Base-by-base conservation (phyloP, 805 yeast genomes). In the Huiozyma sinensis region DNA sequence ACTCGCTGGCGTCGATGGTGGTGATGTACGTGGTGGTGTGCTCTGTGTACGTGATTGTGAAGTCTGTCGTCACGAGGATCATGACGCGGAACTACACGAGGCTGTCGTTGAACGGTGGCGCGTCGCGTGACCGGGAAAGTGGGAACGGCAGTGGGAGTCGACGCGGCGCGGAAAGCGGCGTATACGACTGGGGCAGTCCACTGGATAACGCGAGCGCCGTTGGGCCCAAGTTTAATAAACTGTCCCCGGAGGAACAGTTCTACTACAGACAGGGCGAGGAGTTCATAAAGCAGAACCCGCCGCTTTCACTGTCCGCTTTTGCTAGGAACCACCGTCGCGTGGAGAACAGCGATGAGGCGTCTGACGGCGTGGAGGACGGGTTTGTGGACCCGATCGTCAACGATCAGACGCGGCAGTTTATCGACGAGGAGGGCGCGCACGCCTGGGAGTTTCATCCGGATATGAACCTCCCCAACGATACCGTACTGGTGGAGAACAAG, bases 361-460 rank as follows among this genome's bases (percentile, higher is more conserved):
- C 9, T 31, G n/a, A 31, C n/a, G 5, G n/a, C 33, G 31, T 27
- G 7, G 32, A 39, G 6, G 38, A 35, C 9, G 30, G 24, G 13
- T 35, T 17, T 10, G 50, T 53, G 7, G 66, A 64, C 48, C 67
- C 68, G 1, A 55, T 64, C 8, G 54, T 64, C 27, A 61, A 60
- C 41, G 65, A 58, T 17, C 58, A 63, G 44, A 57, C 67, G 3
- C 49, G 54, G 43, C 60, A 55, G 38, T 64, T 82, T 17, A 84
- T 86, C 28, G 95, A 87, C 52, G 95, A 87, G 50, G 88, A 86
- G 58, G 95, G 95, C 2, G 81, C 89, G 1, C 65, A 72, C 11
- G 97, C 97, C 1, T 89, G 94, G 85, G 95, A 89, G 54, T 90
- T 92, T 57, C 71, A 69, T 42, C 78, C 81, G 24, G 67, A 67